A percentile compares a stretch with the other conserved stretches of the same genome.
These are phyloP conservation scores for Anisodus acutangulus DNA, from an alignment of 257 asterid species.

Conservation along the genomic window DNA sequence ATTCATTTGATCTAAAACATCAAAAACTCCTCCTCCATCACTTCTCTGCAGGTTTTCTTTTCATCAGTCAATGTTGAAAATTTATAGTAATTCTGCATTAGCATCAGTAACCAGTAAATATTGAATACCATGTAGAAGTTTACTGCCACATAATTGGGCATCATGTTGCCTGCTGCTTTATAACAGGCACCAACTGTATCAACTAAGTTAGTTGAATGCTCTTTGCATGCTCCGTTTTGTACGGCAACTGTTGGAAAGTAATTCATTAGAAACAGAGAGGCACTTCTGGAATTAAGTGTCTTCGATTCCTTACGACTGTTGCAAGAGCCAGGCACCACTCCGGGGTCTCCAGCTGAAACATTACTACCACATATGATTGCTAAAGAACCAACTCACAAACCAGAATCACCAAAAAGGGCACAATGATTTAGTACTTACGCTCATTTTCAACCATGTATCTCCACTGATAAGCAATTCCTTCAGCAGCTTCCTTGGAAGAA, in stretches of 20 bases:
- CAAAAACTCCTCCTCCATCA: constrained; percentile 96
- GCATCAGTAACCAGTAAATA: background rate
- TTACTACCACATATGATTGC: constrained; percentile 34
- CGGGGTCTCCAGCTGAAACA: constrained; percentile 94
- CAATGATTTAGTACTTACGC: constrained; percentile 51
- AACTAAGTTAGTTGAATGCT: constrained; percentile 74
- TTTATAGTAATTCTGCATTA: background rate
- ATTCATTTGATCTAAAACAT: constrained; percentile 82
- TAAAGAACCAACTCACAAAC: constrained; percentile 29
- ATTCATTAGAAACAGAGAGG: constrained; percentile 81
- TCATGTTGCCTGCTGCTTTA: constrained; percentile 75
- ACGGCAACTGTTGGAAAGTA: constrained; percentile 91
- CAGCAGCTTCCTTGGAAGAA: constrained; percentile 81
- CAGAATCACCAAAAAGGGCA: constrained; percentile 32
- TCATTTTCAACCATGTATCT: constrained; percentile 94
- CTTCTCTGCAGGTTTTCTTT: constrained; percentile 69
- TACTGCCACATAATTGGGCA: constrained; percentile 93
- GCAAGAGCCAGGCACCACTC: constrained; percentile 77
- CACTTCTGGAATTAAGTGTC: constrained; percentile 72
- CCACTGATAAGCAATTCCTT: constrained; percentile 97
- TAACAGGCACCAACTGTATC: constrained; percentile 76
- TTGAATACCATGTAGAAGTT: constrained; percentile 91
- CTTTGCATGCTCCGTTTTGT: constrained; percentile 88
- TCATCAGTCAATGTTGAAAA: constrained; percentile 2
- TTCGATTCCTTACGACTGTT: constrained; percentile 88